Conservation (phyloP, 192 early-diverging fungal species). For the Chytriomyces hyalinus region DNA sequence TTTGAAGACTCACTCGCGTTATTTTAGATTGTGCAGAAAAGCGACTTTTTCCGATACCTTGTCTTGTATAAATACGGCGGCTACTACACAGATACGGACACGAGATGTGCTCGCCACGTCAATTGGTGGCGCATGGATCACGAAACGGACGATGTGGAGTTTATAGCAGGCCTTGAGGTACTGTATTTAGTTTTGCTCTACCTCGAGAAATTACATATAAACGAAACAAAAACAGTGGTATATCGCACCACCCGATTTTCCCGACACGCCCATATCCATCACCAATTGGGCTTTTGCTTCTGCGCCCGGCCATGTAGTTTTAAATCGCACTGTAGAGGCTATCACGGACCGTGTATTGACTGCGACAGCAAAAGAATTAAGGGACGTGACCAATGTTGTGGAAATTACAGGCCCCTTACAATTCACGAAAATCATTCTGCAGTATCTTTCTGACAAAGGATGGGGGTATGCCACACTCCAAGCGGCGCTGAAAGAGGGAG, state of each 20-base stretch:
- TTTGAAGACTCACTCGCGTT: neutral
- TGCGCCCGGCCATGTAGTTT: constrained; percentile 2
- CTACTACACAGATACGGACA: constrained; percentile 30
- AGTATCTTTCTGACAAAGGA: neutral
- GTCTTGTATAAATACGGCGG: constrained; percentile 22
- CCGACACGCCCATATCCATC: neutral
- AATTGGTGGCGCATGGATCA: constrained; percentile 21
- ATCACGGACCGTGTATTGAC: neutral
- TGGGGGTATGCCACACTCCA: neutral
- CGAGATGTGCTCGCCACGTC: constrained; percentile 21
- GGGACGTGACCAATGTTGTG: constrained; percentile 2
- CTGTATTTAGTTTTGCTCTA: too few species aligned
- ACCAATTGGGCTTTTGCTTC: constrained; percentile 26
- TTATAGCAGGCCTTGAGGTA: constrained; percentile 29
- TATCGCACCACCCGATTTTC: constrained; percentile 18
- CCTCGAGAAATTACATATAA: neutral
- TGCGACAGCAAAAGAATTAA: neutral
- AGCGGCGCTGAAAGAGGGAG: neutral
- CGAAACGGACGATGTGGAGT: constrained; percentile 1
- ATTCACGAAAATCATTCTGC: constrained; percentile 8
- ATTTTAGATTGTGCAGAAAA: constrained; percentile 10
- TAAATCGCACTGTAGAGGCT: neutral
- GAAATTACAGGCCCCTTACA: constrained; percentile 24
- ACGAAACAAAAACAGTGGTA: constrained; percentile 20
- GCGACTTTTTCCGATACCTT: constrained; percentile 33